Conservation (phyloP, 192 early-diverging fungal genomes). For the Umbelopsis ramanniana region DNA sequence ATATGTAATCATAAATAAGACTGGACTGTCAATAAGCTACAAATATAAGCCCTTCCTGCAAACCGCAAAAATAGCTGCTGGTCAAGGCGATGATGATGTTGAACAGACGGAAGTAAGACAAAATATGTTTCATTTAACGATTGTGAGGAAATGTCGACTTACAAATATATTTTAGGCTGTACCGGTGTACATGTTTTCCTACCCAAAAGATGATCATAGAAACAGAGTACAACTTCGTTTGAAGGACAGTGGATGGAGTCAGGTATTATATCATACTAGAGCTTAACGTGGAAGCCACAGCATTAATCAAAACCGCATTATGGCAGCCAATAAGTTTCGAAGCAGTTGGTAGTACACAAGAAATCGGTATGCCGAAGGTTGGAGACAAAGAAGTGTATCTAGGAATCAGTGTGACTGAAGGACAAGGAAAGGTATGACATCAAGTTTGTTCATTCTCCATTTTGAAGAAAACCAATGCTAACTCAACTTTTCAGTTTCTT, state of each 20-base stretch:
- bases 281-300: not conserved
- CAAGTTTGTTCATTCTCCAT: not conserved
- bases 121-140: not conserved
- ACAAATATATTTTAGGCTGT: constrained; percentile 33
- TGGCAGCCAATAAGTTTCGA: constrained; percentile 78
- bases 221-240: constrained; percentile 73
- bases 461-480: not conserved
- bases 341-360: constrained; percentile 75
- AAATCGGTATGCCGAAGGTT: constrained; percentile 54
- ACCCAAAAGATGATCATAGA: constrained; percentile 70
- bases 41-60: constrained; percentile 67
- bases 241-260: constrained; percentile 71
- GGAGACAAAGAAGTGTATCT: constrained; percentile 48
- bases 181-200: constrained; percentile 67
- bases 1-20: constrained; percentile 83
- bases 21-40: constrained; percentile 63
- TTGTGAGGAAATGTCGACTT: not conserved
- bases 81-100: constrained; percentile 42
- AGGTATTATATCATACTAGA: constrained; percentile 15
- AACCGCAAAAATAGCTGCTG: constrained; percentile 56
- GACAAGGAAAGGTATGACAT: constrained; percentile 60
- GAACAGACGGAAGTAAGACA: not conserved
- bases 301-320: constrained; percentile 26
- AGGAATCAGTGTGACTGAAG: constrained; percentile 75
- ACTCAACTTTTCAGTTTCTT: constrained; percentile 37